phyloP scores from a whole-genome alignment of 1,284 basidiomycete species.

The Megacollybia platyphylla region DNA sequence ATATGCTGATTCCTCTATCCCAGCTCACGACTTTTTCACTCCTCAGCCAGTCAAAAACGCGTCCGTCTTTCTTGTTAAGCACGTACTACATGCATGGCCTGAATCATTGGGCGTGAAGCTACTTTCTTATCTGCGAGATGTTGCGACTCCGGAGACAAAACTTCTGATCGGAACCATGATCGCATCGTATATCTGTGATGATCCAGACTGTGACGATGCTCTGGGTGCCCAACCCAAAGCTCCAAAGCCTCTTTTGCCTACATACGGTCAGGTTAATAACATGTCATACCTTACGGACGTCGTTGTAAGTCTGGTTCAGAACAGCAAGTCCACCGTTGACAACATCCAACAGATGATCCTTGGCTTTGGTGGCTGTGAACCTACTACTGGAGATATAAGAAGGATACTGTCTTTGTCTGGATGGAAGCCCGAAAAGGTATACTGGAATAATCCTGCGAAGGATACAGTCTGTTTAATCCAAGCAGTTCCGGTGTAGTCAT shows the following conservation, averaged over 20 bases:
- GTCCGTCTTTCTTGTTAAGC: constrained; percentile 12
- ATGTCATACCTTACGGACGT: neutral
- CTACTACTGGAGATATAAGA: neutral
- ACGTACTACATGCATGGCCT: constrained; percentile 15
- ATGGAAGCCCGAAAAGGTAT: neutral
- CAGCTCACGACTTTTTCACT: constrained; percentile 15
- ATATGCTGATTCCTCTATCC: neutral
- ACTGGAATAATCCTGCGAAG: neutral
- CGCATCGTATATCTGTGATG: neutral
- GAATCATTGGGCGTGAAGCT: constrained; percentile 11
- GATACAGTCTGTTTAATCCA: neutral
- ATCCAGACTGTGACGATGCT: neutral
- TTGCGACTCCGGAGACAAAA: constrained; percentile 9
- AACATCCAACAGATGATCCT: neutral
- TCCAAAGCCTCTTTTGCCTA: neutral
- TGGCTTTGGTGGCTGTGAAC: neutral
- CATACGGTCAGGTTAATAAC: neutral
- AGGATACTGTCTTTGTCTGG: neutral
- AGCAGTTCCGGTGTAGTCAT: neutral
- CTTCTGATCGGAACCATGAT: constrained; percentile 13
- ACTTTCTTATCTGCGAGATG: constrained; percentile 11
- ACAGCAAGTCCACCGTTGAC: neutral
- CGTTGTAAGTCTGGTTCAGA: neutral
- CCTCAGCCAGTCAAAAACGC: constrained; percentile 12
- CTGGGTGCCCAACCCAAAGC: neutral